Base-by-base conservation (phyloP, 768 basidiomycete species). In the Mycena epipterygia region DNA sequence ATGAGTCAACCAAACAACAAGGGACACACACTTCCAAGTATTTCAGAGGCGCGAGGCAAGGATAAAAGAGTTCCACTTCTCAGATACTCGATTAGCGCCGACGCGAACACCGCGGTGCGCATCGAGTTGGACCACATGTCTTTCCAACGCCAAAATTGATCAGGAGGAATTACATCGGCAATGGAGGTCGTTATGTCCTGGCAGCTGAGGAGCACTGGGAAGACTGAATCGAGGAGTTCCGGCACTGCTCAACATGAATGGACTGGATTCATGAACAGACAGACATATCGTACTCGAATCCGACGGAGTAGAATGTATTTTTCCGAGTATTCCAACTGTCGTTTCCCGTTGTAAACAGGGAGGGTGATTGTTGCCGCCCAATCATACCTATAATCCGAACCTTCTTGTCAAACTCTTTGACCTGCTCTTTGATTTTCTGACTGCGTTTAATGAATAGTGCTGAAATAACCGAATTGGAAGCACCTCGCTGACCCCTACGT, bases 81-180 rank as follows among this genome's bases (percentile, higher is more conserved):
- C 9, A 95, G 84, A 75, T 91, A 95, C 75, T 91, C 87, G 16
- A 90, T 83, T 37, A 95, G 78, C 21, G 90, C 88, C 0, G 89
- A 89, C 44, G 88, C 85, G 74, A 92, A 95, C 0, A 94, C 84
- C 14, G 89, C 88, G 21, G 86, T 87, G 64, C 93, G 86, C 41
- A 95, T 78, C 5, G 92, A 90, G 75, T 88, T 89, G 1, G 87
- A 85, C 93, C 93, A 95, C 89, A 93, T 89, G 29, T 94, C 93
- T 77, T 92, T 94, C 92, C 92, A 95, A 64, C 89, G 85, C 94
- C 94, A 95, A 70, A 93, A 90, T 72, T 94, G 92, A 73, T 92
- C 89, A 33, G 83, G 84, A 32, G 94, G 94, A 29, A 94, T 83
- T 35, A 90, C 83, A 7, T 75, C 80, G 8, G 89, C 90, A n/a